A percentile compares a stretch with the other conserved stretches of the same genome.
Conservation (phyloP, 768 basidiomycete genomes). For the Suillus brevipes region DNA sequence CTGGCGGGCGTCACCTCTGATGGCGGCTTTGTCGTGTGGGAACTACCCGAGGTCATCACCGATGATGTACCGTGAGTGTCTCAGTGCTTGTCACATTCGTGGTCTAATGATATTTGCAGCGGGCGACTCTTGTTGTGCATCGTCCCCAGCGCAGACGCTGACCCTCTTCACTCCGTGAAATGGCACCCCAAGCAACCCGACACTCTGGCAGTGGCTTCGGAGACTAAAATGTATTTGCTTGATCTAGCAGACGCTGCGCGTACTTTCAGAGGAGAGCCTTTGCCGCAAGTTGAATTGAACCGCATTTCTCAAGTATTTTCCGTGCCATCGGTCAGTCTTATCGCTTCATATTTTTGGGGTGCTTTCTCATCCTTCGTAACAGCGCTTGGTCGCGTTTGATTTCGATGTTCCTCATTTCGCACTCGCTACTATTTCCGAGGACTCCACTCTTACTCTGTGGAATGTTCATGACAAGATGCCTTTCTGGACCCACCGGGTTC, state of each 20-base stretch:
- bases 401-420: conserved; percentile 79
- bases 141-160: conserved; percentile 53
- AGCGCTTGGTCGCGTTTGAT: conserved; percentile 84
- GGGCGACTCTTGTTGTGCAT: conserved; percentile 71
- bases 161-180: conserved; percentile 78
- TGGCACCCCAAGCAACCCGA: conserved; percentile 86
- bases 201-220: conserved; percentile 80
- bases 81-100: conserved; percentile 18
- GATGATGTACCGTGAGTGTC: conserved; percentile 78
- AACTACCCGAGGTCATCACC: conserved; percentile 77
- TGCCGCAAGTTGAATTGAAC: conserved; percentile 67
- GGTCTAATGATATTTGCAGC: conserved; percentile 37
- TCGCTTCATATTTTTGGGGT: neutral
- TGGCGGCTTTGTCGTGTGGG: conserved; percentile 89
- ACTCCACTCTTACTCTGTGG: conserved; percentile 82
- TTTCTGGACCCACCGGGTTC: conserved; percentile 74
- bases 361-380: conserved; percentile 9
- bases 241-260: conserved; percentile 66
- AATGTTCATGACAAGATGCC: conserved; percentile 75
- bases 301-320: conserved; percentile 69
- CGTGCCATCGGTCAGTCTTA: conserved; percentile 62
- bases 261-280: conserved; percentile 60
- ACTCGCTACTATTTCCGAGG: conserved; percentile 78
- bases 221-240: conserved; percentile 72
- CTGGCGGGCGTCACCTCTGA: conserved; percentile 86